Conservation (phyloP, 208 protist genomes). For the Wallacemonas sp. region DNA sequence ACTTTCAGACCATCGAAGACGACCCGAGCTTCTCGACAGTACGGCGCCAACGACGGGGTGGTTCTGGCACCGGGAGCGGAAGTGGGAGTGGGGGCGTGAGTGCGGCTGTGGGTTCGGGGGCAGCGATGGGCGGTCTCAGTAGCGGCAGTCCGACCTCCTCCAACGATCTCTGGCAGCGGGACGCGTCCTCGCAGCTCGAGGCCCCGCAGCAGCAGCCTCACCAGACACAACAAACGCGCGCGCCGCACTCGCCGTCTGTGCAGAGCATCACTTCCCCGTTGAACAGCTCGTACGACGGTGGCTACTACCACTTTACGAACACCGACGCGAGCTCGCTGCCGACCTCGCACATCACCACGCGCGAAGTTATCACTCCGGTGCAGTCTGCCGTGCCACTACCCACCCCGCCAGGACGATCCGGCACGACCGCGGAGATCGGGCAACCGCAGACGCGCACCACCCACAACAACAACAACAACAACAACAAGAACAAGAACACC, state of each 20-base stretch:
- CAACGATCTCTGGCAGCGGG: too few species aligned
- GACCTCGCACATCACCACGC: slow-evolving; percentile 13
- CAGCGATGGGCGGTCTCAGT: too few species aligned
- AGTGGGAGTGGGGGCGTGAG: too few species aligned
- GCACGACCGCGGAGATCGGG: too few species aligned
- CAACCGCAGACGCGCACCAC: too few species aligned
- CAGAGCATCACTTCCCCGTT: background rate
- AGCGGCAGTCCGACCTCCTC: too few species aligned
- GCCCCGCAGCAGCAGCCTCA: background rate
- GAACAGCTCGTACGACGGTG: background rate
- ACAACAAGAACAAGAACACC: too few species aligned
- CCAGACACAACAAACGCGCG: too few species aligned
- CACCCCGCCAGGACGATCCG: background rate
- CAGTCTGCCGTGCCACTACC: background rate
- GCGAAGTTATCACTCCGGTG: slow-evolving; percentile 18
- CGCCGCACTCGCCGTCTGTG: background rate
- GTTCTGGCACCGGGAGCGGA: background rate
- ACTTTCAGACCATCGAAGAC: slow-evolving; percentile 21
- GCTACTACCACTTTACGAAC: background rate
- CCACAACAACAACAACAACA: too few species aligned
- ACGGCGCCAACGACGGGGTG: background rate
- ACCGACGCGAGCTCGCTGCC: background rate
- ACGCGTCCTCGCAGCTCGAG: background rate
- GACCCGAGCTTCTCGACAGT: slow-evolving; percentile 19
- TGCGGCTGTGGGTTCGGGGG: too few species aligned